phyloP scores from a whole-genome alignment of 2,329 filamentous ascomycete genomes.

The Drechslera avenae region DNA sequence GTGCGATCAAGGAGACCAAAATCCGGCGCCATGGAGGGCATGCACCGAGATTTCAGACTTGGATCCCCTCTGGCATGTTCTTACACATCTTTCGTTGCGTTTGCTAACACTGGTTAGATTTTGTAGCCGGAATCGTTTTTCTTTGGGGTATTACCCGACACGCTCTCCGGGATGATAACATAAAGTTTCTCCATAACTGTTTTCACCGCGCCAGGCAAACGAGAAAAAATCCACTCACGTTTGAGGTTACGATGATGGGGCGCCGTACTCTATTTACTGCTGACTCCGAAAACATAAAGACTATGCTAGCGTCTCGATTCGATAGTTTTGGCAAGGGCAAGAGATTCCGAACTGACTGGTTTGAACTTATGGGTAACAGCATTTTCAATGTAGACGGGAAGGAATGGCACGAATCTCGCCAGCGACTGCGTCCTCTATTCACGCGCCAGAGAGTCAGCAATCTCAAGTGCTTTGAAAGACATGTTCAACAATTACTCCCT shows the following conservation, averaged over 20 bases:
- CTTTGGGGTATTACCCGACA: background rate
- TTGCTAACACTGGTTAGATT: background rate
- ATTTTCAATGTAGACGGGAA: background rate
- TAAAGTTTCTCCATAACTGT: background rate
- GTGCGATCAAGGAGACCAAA: background rate
- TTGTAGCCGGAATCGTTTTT: background rate
- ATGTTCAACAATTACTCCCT: background rate
- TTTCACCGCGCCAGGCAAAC: background rate
- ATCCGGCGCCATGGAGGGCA: background rate
- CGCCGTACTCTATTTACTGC: background rate
- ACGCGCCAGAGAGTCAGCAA: slow-evolving; percentile 1
- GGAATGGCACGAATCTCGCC: background rate
- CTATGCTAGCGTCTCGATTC: background rate
- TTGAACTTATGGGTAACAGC: background rate
- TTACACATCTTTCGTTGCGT: background rate
- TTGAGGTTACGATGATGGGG: background rate
- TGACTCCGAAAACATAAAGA: background rate
- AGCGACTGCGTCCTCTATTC: background rate
- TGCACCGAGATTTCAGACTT: background rate
- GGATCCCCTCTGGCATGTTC: background rate
- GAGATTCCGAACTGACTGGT: background rate
- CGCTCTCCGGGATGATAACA: background rate
- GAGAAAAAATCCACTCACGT: background rate
- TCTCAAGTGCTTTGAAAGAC: background rate
- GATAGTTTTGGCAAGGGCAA: background rate